Base-by-base conservation (phyloP, 805 yeast genomes). In the Saccharomycopsis sp. region DNA sequence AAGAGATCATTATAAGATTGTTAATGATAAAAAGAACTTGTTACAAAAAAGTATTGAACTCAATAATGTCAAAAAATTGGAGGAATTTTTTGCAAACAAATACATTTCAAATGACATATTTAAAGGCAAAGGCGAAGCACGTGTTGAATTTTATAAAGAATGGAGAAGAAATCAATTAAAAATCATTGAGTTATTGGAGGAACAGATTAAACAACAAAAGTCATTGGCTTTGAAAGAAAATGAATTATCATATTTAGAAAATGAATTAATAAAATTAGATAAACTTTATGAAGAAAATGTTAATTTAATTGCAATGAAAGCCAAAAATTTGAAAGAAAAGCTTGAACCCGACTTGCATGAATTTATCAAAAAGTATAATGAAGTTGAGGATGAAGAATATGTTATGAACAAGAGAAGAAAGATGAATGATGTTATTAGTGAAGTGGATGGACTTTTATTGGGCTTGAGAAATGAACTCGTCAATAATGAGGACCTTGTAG, bases 231-330 rank as follows among this genome's bases (percentile, higher is more conserved):
- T 76, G 4, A 65, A 67, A 32, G 55, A 57, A 2, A 74, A 72
- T 27, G 95, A 86, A 51, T 69, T 66, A 34, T 71, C 63, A 37
- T 87, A 82, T 56, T 79, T 78, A 74, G 51, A 57, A 6, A 64
- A 62, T 23, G 89, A 83, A 53, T 67, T 74, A 23, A 58, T 57
- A 15, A 69, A 75, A 38, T 80, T 86, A 0, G 49, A 55, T 9
- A 58, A 57, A 6, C 69, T 86, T 0, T 64, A 70, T 0, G 47
- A 48, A 10, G 79, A 72, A 14, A 67, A 77, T 1, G 52, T 60
- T 1, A 34, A 34, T 1, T 62, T 57, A 29, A 60, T 66, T 5
- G 30, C 45, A 42, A 33, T 35, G 5, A 31, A 50, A 3, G 34
- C 41, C 3, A 34, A 46, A 2, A 51, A 52, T 12, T 28, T 47